Percentiles rank a stretch among this genome's conserved stretches.
Evolutionary conservation across 495 filamentous ascomycete genomes (phyloP).

Genomic region (Penicillium steckii): DNA sequence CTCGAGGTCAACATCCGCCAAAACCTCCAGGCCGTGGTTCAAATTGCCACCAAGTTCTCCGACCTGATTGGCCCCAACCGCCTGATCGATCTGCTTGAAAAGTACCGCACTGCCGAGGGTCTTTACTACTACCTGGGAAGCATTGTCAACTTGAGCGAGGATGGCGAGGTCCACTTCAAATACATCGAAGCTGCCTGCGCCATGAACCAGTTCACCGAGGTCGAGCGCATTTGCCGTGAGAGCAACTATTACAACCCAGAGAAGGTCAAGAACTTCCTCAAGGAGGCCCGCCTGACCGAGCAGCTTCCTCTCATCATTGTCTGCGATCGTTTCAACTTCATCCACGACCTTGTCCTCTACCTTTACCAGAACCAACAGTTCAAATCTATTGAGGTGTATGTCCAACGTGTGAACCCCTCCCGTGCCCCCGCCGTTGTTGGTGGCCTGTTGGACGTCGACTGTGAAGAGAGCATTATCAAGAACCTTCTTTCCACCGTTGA

Average conservation of each 20-base stretch:
- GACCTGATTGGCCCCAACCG: constrained; percentile 89
- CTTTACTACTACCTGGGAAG: constrained; percentile 97
- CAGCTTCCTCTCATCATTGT: constrained; percentile 97
- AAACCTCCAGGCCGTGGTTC: constrained; percentile 90
- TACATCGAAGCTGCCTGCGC: constrained; percentile 96
- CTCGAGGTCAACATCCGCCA: constrained; percentile 92
- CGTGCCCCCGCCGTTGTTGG: constrained; percentile 93
- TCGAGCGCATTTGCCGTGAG: constrained; percentile 95
- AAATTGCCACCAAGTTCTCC: constrained; percentile 95
- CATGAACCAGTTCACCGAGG: constrained; percentile 88
- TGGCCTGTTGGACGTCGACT: constrained; percentile 94
- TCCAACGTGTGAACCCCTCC: constrained; percentile 97
- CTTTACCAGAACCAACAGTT: constrained; percentile 99
- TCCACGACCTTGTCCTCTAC: constrained; percentile 94
- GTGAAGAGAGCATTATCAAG: constrained; percentile 95
- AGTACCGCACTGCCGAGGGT: constrained; percentile 93
- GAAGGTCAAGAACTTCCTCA: constrained; percentile 99
- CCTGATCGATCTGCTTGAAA: constrained; percentile 93
- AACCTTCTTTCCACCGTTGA: constrained; percentile 85
- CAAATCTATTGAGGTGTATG: constrained; percentile 98
- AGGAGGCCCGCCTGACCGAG: constrained; percentile 89
- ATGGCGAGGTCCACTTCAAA: constrained; percentile 96
- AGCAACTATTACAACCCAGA: constrained; percentile 93
- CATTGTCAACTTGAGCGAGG: constrained; percentile 95
- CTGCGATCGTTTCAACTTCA: constrained; percentile 97